Conservation (phyloP, 1,284 basidiomycete species). For the Rhodotorula glutinis region DNA sequence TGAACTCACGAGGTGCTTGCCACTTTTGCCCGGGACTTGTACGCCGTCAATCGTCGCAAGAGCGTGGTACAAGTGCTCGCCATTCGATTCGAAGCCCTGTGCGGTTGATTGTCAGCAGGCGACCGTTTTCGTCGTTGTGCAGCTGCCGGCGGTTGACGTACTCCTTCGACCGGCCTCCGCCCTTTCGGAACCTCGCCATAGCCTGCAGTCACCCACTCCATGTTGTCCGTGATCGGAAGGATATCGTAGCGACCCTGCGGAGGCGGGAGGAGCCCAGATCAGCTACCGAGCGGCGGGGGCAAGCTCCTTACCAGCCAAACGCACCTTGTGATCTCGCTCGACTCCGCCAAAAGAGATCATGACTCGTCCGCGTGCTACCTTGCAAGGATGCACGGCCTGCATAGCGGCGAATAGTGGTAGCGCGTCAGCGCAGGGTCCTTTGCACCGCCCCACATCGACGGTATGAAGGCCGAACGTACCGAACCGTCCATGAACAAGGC, state of each 20-base stretch:
- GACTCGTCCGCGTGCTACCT: constrained; percentile 12
- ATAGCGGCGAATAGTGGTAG: too few relatives aligned
- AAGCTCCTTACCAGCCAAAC: too few relatives aligned
- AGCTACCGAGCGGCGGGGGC: too few relatives aligned
- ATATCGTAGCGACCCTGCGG: constrained; percentile 34
- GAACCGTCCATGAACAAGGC: constrained; percentile 13
- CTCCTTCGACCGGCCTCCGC: constrained; percentile 32
- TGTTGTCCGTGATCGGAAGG: constrained; percentile 29
- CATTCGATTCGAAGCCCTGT: constrained; percentile 37
- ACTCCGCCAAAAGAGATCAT: constrained; percentile 19
- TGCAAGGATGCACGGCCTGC: constrained; percentile 27
- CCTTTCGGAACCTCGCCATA: constrained; percentile 33
- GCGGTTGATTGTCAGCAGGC: too few relatives aligned
- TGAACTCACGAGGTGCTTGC: constrained; percentile 25
- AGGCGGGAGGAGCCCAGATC: too few relatives aligned
- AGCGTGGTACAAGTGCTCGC: constrained; percentile 34
- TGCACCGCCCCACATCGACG: not conserved
- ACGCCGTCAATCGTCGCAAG: constrained; percentile 20
- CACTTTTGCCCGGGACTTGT: constrained; percentile 35
- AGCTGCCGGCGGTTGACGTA: not conserved
- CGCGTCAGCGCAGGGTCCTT: too few relatives aligned
- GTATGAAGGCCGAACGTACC: not conserved
- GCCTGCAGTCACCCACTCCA: constrained; percentile 32
- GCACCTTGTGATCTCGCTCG: constrained; percentile 24
- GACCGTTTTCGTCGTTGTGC: too few relatives aligned